Conservation (phyloP, 495 filamentous ascomycete genomes). For the Pyrenula massariospora region DNA sequence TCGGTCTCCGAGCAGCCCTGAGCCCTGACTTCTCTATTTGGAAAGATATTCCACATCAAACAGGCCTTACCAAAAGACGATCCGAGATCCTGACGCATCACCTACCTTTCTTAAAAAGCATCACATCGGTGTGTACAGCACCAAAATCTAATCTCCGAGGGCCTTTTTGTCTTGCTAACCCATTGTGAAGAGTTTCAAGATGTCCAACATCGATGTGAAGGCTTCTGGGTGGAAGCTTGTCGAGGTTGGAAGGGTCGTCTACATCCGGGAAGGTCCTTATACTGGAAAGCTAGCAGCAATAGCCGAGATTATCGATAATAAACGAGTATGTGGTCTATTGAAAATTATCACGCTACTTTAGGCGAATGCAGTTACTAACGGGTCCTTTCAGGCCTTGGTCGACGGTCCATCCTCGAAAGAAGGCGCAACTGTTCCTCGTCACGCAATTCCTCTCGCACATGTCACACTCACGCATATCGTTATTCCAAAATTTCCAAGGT, state of each 20-base stretch:
- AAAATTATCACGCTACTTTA: conserved; percentile 3
- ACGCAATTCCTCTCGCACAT: conserved; percentile 64
- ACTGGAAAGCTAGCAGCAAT: conserved; percentile 79
- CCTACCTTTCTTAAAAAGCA: too few relatives aligned
- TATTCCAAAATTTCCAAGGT: conserved; percentile 78
- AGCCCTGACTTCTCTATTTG: conserved; percentile 11
- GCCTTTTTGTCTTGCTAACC: too few relatives aligned
- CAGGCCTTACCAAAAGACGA: background rate
- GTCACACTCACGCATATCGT: conserved; percentile 83
- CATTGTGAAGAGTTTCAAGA: too few relatives aligned
- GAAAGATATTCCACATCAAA: background rate
- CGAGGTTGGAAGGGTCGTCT: conserved; percentile 91
- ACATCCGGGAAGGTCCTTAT: conserved; percentile 68
- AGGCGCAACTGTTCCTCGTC: conserved; percentile 68
- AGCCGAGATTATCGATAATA: conserved; percentile 99
- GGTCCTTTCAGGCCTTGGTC: conserved; percentile 63
- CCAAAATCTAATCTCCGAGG: too few relatives aligned
- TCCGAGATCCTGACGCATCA: background rate
- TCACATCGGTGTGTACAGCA: too few relatives aligned
- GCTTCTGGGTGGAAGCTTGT: conserved; percentile 78
- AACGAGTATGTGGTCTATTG: conserved; percentile 69
- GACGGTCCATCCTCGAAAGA: conserved; percentile 79
- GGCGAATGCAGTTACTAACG: conserved; percentile 23
- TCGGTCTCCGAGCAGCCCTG: conserved; percentile 6
- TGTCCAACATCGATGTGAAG: conserved; percentile 61